Percentiles rank a stretch among this genome's conserved stretches.
Conservation (phyloP, 148 eudicot genomes). For the Simmondsia chinensis region DNA sequence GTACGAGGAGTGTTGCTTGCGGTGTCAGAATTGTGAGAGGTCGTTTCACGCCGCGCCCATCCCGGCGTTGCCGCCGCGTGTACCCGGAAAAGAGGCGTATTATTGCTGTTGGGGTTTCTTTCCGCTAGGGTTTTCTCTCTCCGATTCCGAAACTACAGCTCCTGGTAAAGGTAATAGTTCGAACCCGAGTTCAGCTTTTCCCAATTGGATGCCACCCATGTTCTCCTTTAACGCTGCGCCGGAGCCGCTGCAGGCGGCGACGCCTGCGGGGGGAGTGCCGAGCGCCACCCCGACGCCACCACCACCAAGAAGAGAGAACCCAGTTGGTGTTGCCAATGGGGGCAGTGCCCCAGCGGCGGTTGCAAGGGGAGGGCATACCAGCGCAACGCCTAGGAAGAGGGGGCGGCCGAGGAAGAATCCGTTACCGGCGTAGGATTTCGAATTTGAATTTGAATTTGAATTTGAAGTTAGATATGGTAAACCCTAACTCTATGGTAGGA, state of each 20-base stretch:
- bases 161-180: background rate
- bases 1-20: constrained; percentile 59
- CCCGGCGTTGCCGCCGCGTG: constrained; percentile 51
- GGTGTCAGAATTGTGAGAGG: constrained; percentile 66
- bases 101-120: constrained; percentile 91
- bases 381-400: too few species aligned
- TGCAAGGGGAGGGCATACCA: background rate
- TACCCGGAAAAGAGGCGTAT: constrained; percentile 83
- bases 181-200: constrained; percentile 24
- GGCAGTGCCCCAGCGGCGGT: too few species aligned
- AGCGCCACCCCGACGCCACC: too few species aligned
- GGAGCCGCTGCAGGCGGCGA: background rate
- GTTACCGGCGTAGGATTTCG: too few species aligned
- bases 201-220: constrained; percentile 39
- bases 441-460: constrained; percentile 6
- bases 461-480: too few species aligned
- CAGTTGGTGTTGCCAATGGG: too few species aligned
- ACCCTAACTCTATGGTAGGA: constrained; percentile 1
- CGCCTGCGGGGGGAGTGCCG: too few species aligned
- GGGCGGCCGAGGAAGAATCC: too few species aligned
- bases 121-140: constrained; percentile 53
- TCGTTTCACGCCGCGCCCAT: constrained; percentile 57
- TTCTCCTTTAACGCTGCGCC: constrained; percentile 3
- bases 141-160: background rate
- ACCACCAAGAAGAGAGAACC: too few species aligned